Conservation (phyloP, 1,284 basidiomycete genomes). For the Xerocomus minutiporus region DNA sequence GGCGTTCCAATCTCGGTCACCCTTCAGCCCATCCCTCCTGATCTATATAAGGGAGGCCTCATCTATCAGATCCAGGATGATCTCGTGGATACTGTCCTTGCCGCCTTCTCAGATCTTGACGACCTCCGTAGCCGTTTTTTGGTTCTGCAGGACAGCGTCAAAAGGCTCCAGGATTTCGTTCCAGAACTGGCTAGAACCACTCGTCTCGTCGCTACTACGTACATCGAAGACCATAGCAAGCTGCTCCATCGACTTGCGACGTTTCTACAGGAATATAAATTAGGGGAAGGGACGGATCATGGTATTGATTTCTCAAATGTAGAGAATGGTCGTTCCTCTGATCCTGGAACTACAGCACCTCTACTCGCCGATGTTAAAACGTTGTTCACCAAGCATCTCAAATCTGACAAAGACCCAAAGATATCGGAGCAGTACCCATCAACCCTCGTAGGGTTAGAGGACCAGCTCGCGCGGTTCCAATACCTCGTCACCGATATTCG, state of each 20-base stretch:
- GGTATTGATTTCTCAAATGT: too few relatives aligned
- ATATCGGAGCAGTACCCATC: background rate
- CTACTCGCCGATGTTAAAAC: too few relatives aligned
- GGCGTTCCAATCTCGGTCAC: background rate
- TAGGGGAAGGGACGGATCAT: background rate
- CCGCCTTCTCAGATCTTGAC: too few relatives aligned
- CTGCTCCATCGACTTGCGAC: background rate
- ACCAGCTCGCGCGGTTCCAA: background rate
- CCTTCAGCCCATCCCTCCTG: background rate
- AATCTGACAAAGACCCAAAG: too few relatives aligned
- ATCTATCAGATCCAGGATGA: background rate
- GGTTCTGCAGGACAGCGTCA: background rate
- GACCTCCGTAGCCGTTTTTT: background rate
- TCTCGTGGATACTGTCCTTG: too few relatives aligned
- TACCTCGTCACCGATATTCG: background rate
- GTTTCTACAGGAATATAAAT: background rate
- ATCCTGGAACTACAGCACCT: too few relatives aligned
- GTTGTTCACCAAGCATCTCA: too few relatives aligned
- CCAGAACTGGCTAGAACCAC: background rate
- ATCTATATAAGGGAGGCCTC: background rate
- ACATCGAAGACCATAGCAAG: background rate
- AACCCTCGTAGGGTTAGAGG: background rate
- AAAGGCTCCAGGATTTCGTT: background rate
- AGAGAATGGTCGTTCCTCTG: too few relatives aligned
- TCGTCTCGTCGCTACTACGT: background rate